Percentiles rank a stretch among this genome's conserved stretches.
These are phyloP conservation scores for Speleostelium caveatum DNA, from an alignment of 78 protist genomes.

Conservation along the genomic window DNA sequence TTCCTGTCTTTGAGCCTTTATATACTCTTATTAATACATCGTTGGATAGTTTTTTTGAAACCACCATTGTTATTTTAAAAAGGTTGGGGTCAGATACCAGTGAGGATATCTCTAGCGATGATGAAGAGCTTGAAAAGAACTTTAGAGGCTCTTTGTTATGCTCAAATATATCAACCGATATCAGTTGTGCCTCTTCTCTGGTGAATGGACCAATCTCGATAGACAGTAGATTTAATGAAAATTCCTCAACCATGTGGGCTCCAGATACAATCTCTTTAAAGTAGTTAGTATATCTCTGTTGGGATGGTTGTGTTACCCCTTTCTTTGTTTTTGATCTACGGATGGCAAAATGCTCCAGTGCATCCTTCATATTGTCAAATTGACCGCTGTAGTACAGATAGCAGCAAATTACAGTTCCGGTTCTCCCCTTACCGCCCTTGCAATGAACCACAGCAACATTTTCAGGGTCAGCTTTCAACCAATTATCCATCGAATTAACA, in stretches of 20 bases:
- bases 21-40: conserved; percentile 61
- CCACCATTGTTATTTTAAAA: conserved; percentile 34
- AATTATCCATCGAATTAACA: conserved; percentile 61
- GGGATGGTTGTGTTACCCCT: conserved; percentile 83
- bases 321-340: conserved; percentile 36
- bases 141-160: conserved; percentile 56
- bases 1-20: conserved; percentile 34
- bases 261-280: conserved; percentile 63
- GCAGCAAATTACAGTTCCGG: conserved; percentile 68
- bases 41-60: conserved; percentile 32
- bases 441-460: conserved; percentile 94
- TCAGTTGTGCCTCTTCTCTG: conserved; percentile 43
- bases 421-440: conserved; percentile 85
- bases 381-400: conserved; percentile 72
- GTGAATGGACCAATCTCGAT: conserved; percentile 53
- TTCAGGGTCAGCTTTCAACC: conserved; percentile 62
- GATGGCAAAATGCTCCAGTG: conserved; percentile 62
- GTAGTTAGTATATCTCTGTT: conserved; percentile 69
- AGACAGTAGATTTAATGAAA: conserved; percentile 40
- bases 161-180: conserved; percentile 59
- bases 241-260: conserved; percentile 64
- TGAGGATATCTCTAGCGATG: conserved; percentile 30
- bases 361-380: conserved; percentile 39
- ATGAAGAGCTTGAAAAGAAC: conserved; percentile 35
- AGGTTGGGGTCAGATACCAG: neutral